Percentiles rank a stretch among this genome's conserved stretches.
Conservation (phyloP, 2,329 filamentous ascomycete species). For the Paecilomyces variotii region DNA sequence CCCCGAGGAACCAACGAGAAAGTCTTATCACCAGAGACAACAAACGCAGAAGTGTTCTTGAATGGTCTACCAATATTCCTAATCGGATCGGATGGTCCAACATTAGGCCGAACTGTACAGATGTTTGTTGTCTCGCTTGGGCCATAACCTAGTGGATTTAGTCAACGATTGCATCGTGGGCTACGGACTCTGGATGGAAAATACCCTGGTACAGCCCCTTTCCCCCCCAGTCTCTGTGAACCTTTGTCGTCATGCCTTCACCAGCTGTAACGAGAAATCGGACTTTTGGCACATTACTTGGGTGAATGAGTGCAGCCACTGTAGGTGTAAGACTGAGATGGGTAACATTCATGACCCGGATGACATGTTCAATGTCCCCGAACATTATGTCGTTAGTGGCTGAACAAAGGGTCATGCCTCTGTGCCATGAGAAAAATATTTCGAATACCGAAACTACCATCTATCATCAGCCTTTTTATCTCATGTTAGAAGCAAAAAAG, state of each 20-base stretch:
- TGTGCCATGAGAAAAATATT: constrained; percentile 76
- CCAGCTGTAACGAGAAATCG: constrained; percentile 73
- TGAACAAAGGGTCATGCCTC: constrained; percentile 70
- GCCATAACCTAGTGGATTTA: constrained; percentile 52
- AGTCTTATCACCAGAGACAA: constrained; percentile 41
- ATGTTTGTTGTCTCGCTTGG: constrained; percentile 85
- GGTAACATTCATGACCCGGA: constrained; percentile 58
- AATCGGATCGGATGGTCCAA: constrained; percentile 51
- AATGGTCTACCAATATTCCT: constrained; percentile 72
- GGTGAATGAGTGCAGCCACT: constrained; percentile 66
- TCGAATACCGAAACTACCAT: constrained; percentile 70
- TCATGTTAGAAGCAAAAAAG: background rate
- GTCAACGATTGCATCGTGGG: background rate
- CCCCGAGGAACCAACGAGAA: constrained; percentile 58
- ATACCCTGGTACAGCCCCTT: constrained; percentile 62
- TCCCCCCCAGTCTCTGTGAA: constrained; percentile 61
- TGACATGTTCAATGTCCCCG: constrained; percentile 59
- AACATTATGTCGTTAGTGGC: constrained; percentile 68
- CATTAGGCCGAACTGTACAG: constrained; percentile 61
- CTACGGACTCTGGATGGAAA: background rate
- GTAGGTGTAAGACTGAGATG: constrained; percentile 83
- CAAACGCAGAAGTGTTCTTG: constrained; percentile 66
- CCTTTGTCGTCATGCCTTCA: constrained; percentile 66
- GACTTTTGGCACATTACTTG: constrained; percentile 60
- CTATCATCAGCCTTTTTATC: constrained; percentile 9